A percentile compares a stretch with the other conserved stretches of the same genome.
Conservation (phyloP, 352 stramenopile genomes). For the Phytophthora litchii region DNA sequence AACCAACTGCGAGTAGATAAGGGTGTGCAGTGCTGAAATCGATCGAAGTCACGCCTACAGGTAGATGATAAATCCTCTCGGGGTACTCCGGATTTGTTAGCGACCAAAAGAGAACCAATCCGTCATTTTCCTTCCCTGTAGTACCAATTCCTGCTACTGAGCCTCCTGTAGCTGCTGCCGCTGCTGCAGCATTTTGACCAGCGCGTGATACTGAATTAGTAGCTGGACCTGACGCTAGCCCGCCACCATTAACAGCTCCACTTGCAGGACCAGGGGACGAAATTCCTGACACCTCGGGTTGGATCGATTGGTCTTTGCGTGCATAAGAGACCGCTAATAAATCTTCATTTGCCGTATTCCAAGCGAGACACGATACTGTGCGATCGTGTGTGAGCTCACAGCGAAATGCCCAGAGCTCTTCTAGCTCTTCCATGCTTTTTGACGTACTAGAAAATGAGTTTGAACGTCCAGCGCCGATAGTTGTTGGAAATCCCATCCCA, state of each 20-base stretch:
- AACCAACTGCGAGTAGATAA: conserved; percentile 91
- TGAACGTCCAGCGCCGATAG: conserved; percentile 4
- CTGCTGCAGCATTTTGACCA: conserved; percentile 15
- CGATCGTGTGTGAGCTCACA: conserved; percentile 66
- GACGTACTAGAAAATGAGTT: conserved; percentile 1
- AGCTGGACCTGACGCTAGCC: neutral
- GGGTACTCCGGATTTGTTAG: conserved; percentile 93
- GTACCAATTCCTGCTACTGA: neutral
- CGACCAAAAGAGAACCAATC: conserved; percentile 94
- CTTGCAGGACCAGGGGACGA: conserved; percentile 1
- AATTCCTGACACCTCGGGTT: neutral
- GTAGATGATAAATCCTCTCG: conserved; percentile 85
- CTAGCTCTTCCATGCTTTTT: conserved; percentile 35
- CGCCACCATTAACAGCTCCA: neutral
- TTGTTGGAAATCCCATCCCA: conserved; percentile 20
- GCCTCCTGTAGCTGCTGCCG: conserved; percentile 11
- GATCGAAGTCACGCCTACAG: conserved; percentile 85
- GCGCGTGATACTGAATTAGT: conserved; percentile 11
- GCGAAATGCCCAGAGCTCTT: conserved; percentile 81
- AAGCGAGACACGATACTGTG: conserved; percentile 79
- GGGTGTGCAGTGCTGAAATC: conserved; percentile 88
- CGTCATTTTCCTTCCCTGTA: conserved; percentile 35
- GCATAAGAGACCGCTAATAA: conserved; percentile 92
- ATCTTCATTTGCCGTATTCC: conserved; percentile 90
- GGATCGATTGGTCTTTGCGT: conserved; percentile 11